Evolutionary conservation across 805 yeast genomes (phyloP).

Genomic region (Kodamaea laetipori): DNA sequence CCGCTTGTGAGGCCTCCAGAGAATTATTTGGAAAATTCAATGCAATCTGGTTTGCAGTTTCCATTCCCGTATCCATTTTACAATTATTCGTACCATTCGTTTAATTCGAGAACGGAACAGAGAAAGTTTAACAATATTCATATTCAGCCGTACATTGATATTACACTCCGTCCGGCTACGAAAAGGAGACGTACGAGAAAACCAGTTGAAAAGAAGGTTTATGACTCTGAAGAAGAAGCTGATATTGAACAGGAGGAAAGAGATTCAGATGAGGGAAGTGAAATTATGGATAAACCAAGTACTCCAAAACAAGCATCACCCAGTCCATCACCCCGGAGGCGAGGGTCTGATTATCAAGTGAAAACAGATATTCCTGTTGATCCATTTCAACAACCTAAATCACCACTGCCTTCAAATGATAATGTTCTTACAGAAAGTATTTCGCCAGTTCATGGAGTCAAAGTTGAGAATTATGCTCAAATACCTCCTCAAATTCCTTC

Average conservation of each 20-base stretch:
- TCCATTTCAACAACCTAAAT: not conserved
- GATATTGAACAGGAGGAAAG: constrained; percentile 12
- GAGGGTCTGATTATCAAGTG: not conserved
- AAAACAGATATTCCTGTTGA: too few relatives aligned
- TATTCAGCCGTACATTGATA: constrained; percentile 40
- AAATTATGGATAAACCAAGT: not conserved
- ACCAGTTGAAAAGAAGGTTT: constrained; percentile 11
- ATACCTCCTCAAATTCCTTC: not conserved
- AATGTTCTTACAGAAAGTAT: too few relatives aligned
- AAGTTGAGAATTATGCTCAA: not conserved
- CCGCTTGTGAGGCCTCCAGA: constrained; percentile 42
- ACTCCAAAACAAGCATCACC: constrained; percentile 1
- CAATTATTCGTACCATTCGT: constrained; percentile 44
- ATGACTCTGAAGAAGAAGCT: constrained; percentile 15
- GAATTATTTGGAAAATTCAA: constrained; percentile 35
- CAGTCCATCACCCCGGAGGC: constrained; percentile 5
- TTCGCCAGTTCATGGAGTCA: not conserved
- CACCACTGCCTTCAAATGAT: too few relatives aligned
- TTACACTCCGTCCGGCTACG: constrained; percentile 27
- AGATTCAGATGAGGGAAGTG: too few relatives aligned
- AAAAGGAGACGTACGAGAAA: constrained; percentile 7
- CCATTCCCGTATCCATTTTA: constrained; percentile 50
- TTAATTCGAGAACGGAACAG: constrained; percentile 28
- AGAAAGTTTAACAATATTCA: constrained; percentile 29
- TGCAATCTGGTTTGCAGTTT: constrained; percentile 44